Evolutionary conservation across 2,329 filamentous ascomycete species (phyloP).

Genomic region (Zasmidium cellare): DNA sequence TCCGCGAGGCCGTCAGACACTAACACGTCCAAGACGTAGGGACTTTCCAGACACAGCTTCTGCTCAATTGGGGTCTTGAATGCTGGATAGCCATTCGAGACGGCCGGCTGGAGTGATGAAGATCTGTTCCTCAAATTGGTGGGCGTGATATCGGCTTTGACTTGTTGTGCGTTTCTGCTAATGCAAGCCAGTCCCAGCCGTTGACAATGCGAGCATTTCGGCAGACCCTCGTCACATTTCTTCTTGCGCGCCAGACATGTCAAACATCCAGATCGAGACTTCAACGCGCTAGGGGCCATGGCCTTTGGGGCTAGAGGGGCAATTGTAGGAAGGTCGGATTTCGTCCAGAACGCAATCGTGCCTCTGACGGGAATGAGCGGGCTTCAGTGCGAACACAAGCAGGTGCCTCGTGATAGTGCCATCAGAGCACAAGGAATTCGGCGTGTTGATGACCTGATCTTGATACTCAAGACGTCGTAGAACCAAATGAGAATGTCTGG

Average conservation of each 20-base stretch:
- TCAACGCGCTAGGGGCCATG: constrained; percentile 3
- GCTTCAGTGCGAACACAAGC: no score
- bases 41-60: constrained; percentile 9
- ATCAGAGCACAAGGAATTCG: no score
- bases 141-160: constrained; percentile 4
- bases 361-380: no score
- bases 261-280: constrained; percentile 81
- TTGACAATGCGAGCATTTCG: constrained; percentile 86
- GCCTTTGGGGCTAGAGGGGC: not conserved
- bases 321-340: no score
- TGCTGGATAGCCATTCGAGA: constrained; percentile 19
- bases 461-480: no score
- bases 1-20: constrained; percentile 15
- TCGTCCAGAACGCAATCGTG: no score
- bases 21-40: constrained; percentile 6
- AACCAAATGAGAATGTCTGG: no score
- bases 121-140: constrained; percentile 13
- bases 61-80: constrained; percentile 16
- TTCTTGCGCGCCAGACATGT: constrained; percentile 90
- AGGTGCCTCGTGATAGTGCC: no score
- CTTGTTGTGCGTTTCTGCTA: constrained; percentile 1
- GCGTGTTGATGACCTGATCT: no score
- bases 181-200: constrained; percentile 42
- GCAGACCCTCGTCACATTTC: constrained; percentile 92
- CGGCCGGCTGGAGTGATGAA: not conserved